These are phyloP conservation scores for Cornus kousa DNA, from an alignment of 148 eudicot genomes.

Conservation along the genomic window DNA sequence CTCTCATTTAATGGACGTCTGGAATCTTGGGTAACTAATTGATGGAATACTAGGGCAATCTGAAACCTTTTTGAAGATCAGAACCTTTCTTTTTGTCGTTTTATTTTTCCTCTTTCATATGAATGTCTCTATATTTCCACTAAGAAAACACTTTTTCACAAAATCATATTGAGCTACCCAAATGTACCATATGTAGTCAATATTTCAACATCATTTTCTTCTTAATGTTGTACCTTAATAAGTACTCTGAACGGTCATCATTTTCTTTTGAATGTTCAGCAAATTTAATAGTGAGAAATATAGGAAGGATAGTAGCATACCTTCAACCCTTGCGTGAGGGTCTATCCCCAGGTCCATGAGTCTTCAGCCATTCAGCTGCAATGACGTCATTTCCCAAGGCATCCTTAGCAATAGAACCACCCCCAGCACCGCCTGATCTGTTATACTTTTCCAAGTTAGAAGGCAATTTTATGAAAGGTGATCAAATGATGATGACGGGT, in stretches of 20 bases:
- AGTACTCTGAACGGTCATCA: not conserved
- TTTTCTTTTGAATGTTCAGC: not conserved
- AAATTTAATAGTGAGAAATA: not conserved
- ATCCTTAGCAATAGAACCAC: conserved; percentile 68
- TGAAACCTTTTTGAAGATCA: no score
- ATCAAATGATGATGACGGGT: no score
- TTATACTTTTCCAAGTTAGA: not conserved
- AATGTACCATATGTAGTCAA: not conserved
- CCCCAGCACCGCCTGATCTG: conserved; percentile 49
- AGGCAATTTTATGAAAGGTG: not conserved
- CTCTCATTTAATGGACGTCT: no score
- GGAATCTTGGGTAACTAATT: no score
- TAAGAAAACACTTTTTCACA: no score
- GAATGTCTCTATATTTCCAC: no score
- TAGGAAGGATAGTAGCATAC: conserved; percentile 21
- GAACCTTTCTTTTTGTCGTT: no score
- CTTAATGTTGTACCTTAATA: no score
- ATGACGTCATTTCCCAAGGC: conserved; percentile 75
- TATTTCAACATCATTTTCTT: not conserved
- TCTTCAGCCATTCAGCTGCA: conserved; percentile 67
- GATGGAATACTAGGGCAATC: no score
- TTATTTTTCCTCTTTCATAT: no score
- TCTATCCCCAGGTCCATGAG: conserved; percentile 70
- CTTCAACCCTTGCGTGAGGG: conserved; percentile 84
- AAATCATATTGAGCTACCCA: not conserved